phyloP scores from a whole-genome alignment of 129 eudicot species.

The Solidago caesia region DNA sequence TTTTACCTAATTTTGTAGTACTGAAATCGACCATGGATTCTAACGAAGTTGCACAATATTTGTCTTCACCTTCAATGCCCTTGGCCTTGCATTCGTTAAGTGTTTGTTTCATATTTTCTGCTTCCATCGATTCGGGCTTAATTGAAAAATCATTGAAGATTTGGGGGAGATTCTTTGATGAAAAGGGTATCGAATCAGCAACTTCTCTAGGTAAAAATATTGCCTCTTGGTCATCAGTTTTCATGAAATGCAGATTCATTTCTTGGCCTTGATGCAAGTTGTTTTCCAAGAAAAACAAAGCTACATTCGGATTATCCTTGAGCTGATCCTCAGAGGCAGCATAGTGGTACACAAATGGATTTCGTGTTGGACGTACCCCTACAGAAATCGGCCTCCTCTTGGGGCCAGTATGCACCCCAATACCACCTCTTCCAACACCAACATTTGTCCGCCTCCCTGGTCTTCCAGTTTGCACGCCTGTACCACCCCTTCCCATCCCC shows the following conservation, averaged over 20 bases:
- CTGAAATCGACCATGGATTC: constrained; percentile 68
- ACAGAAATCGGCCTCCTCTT: constrained; percentile 15
- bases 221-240: constrained; percentile 13
- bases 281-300: constrained; percentile 48
- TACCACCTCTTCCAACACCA: constrained; percentile 30
- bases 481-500: constrained; percentile 31
- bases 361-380: constrained; percentile 14
- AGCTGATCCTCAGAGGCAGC: constrained; percentile 53
- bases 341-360: constrained; percentile 33
- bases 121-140: constrained; percentile 40
- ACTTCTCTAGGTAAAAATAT: constrained; percentile 49
- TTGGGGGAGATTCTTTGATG: constrained; percentile 36
- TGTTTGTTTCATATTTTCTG: constrained; percentile 38
- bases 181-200: constrained; percentile 57
- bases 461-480: constrained; percentile 24
- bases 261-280: constrained; percentile 33
- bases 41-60: constrained; percentile 60
- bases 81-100: constrained; percentile 47
- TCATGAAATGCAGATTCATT: constrained; percentile 42
- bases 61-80: constrained; percentile 52
- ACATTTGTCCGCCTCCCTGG: constrained; percentile 11
- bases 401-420: constrained; percentile 1
- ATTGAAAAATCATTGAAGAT: constrained; percentile 42
- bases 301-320: constrained; percentile 56
- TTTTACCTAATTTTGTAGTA: constrained; percentile 45